Evolutionary conservation across 2,329 filamentous ascomycete genomes (phyloP).

Genomic region (Trichophaea hybrida): DNA sequence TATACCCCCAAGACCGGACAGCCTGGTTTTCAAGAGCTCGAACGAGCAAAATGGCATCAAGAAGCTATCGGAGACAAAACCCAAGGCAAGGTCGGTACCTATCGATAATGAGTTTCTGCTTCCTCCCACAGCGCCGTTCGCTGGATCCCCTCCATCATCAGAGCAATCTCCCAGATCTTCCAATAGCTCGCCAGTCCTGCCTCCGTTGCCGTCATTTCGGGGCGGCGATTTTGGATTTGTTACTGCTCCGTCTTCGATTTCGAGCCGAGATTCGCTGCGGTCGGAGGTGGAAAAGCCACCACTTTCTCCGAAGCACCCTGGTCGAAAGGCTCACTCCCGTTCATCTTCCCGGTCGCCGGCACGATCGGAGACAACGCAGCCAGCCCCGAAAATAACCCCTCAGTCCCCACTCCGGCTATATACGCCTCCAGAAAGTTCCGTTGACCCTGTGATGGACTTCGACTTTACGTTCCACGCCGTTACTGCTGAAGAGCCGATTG

Average conservation of each 20-base stretch:
- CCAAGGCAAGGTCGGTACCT: not conserved
- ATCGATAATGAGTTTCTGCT: slow-evolving; percentile 1
- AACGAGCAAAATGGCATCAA: not conserved
- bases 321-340: not conserved
- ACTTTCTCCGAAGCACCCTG: slow-evolving; percentile 2
- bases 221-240: slow-evolving; percentile 18
- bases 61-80: not conserved
- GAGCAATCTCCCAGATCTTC: slow-evolving; percentile 5
- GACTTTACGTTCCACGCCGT: slow-evolving; percentile 15
- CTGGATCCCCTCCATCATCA: not conserved
- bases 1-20: not conserved
- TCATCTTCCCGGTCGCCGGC: not conserved
- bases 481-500: slow-evolving; percentile 19
- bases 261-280: not conserved
- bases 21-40: not conserved
- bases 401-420: not conserved
- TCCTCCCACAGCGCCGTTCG: not conserved
- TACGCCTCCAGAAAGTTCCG: not conserved
- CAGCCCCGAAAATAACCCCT: not conserved
- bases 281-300: not conserved
- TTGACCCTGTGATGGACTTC: not conserved
- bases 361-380: not conserved
- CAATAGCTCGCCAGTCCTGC: slow-evolving; percentile 18
- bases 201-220: slow-evolving; percentile 21
- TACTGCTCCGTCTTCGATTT: not conserved